Base-by-base conservation (phyloP, 345 rosid species). In the Populus deltoides region DNA sequence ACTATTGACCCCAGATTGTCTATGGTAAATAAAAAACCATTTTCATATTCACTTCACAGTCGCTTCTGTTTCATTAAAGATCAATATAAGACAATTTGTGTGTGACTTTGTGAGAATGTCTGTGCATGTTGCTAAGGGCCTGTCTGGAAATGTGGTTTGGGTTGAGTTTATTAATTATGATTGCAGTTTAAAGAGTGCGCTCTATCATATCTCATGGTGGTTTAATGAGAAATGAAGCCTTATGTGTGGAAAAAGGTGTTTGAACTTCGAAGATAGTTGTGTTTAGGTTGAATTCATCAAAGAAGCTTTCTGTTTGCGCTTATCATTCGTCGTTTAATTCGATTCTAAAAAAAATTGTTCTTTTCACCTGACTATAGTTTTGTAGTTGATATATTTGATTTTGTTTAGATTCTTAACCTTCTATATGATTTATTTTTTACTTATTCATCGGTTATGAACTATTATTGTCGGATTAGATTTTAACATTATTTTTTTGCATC, bases 1-100 rank as follows among this genome's bases (percentile, higher is more conserved):
- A 76, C 90, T 45, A 77, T 87, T 68, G 90, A 89, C 45, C 85
- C 89, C 71, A 72, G 85, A 83, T 79, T 89, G 77, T 47, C 86
- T 13, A 77, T 77, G 82, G 86, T 89, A 83, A 87, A 74, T 68
- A 67, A 18, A 39, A 65, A 8, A 57, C 53, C 53, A 47, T 70
- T 68, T 70, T 12, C 17, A 55, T 68, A 27, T 31, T 68, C 22
- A 13, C 17, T 35, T 18, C 27, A 39, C 47, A 20, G 25, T 24
- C 24, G 72, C 25, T 71, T 62, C 7, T n/a, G 8, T 33, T 33
- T 71, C 25, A 12, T 24, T 18, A 20, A 31, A 25, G 29, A 18
- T 41, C 29, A 9, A 59, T n/a, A 24, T 24, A 4, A 24, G 65
- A 29, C 55, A 31, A 18, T 51, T 31, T n/a, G 35, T 65, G 74